Evolutionary conservation across 768 basidiomycete species (phyloP).

Genomic region (Mycena polygramma): DNA sequence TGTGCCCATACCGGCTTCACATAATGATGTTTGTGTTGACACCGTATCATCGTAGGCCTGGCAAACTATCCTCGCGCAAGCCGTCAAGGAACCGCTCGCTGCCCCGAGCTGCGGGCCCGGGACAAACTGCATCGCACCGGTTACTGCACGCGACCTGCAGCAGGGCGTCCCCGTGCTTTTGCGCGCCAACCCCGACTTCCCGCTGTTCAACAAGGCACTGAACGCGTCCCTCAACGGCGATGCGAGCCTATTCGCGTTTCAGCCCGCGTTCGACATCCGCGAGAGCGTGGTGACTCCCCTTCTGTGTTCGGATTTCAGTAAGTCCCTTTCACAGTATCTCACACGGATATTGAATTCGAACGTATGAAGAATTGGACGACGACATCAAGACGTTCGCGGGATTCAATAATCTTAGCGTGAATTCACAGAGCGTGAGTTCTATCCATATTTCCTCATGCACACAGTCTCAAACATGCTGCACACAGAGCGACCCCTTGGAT

Average conservation of each 20-base stretch:
- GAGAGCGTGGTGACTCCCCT: conserved; percentile 21
- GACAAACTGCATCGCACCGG: conserved; percentile 18
- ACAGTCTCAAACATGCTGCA: background rate
- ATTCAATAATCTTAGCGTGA: background rate
- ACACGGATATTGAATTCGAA: too few species aligned
- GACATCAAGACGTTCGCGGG: background rate
- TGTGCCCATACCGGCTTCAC: background rate
- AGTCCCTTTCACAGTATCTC: background rate
- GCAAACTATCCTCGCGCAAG: conserved; percentile 25
- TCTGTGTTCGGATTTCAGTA: conserved; percentile 27
- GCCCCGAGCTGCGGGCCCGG: conserved; percentile 25
- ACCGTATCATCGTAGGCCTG: conserved; percentile 19
- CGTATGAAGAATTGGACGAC: too few species aligned
- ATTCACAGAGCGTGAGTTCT: background rate
- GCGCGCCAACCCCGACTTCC: conserved; percentile 28
- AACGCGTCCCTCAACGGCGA: conserved; percentile 17
- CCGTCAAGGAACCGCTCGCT: conserved; percentile 19
- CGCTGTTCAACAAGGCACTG: conserved; percentile 17
- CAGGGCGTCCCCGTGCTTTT: conserved; percentile 8
- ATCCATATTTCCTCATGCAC: too few species aligned
- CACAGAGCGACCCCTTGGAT: background rate
- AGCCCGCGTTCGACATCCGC: conserved; percentile 14
- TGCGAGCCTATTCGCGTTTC: conserved; percentile 19
- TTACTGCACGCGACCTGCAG: conserved; percentile 27
- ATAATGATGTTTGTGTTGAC: background rate